These are phyloP conservation scores for Syncephalastrum racemosum DNA, from an alignment of 371 early-diverging fungal genomes.

Conservation along the genomic window DNA sequence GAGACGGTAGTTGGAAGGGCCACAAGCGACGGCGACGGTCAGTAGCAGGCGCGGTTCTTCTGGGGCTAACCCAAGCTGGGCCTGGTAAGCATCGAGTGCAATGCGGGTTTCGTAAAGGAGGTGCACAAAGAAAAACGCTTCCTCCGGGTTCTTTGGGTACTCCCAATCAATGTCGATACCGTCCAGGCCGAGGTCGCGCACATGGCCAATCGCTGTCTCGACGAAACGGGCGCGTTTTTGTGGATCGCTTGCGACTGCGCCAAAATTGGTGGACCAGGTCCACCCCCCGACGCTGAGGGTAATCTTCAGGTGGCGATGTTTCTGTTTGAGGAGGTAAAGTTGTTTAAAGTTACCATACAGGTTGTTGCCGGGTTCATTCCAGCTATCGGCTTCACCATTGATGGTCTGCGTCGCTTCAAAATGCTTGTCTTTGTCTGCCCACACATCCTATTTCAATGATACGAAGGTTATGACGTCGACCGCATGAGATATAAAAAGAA, in stretches of 20 bases:
- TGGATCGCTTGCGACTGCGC: conserved; percentile 62
- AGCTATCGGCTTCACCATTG: conserved; percentile 54
- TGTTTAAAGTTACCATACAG: conserved; percentile 81
- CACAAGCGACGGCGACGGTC: conserved; percentile 70
- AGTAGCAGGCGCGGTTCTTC: conserved; percentile 57
- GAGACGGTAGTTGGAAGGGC: conserved; percentile 58
- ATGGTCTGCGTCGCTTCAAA: conserved; percentile 43
- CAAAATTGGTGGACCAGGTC: conserved; percentile 86
- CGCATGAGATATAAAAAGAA: background rate
- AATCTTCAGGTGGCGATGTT: conserved; percentile 64
- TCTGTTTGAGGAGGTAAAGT: conserved; percentile 73
- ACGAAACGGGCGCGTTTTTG: conserved; percentile 63
- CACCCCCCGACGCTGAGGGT: conserved; percentile 87
- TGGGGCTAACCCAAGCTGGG: conserved; percentile 29
- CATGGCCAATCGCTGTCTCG: conserved; percentile 52
- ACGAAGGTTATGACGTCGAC: background rate
- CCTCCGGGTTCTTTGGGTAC: conserved; percentile 71
- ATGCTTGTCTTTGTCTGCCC: conserved; percentile 50
- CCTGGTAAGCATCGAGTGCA: conserved; percentile 56
- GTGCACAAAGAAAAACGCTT: conserved; percentile 77
- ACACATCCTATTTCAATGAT: conserved; percentile 29
- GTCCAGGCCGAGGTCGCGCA: conserved; percentile 62
- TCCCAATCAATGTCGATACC: conserved; percentile 86
- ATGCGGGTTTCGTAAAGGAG: conserved; percentile 71
- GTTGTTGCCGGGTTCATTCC: conserved; percentile 66